Evolutionary conservation across 1,284 basidiomycete species (phyloP).

Genomic region (Ustilago tritici): DNA sequence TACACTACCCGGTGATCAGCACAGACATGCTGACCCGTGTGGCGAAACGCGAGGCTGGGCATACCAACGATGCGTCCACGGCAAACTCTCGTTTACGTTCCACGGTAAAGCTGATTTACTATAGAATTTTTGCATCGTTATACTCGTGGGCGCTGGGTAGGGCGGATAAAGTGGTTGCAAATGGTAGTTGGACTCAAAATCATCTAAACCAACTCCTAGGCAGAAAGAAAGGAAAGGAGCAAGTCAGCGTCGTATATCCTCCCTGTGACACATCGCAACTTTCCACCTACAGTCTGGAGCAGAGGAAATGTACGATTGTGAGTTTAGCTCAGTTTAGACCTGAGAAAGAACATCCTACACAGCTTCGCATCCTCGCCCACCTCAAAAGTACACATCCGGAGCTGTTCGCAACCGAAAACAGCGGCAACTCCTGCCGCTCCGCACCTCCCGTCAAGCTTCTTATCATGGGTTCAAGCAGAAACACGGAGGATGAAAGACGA

Average conservation of each 20-base stretch:
- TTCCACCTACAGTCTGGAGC: slow-evolving; percentile 75
- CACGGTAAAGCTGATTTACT: slow-evolving; percentile 85
- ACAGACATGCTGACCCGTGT: slow-evolving; percentile 92
- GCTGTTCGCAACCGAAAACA: slow-evolving; percentile 21
- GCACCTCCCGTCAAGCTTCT: slow-evolving; percentile 68
- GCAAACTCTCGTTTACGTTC: slow-evolving; percentile 77
- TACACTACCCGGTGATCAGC: slow-evolving; percentile 95
- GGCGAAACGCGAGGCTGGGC: slow-evolving; percentile 73
- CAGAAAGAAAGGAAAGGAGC: not conserved
- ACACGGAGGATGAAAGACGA: slow-evolving; percentile 79
- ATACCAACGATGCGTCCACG: slow-evolving; percentile 76
- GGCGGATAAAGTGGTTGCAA: slow-evolving; percentile 83
- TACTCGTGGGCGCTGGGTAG: slow-evolving; percentile 82
- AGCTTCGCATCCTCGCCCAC: slow-evolving; percentile 74
- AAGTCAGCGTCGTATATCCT: slow-evolving; percentile 79
- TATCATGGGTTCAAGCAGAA: slow-evolving; percentile 81
- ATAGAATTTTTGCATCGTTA: slow-evolving; percentile 84
- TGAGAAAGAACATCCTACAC: slow-evolving; percentile 91
- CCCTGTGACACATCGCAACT: slow-evolving; percentile 89
- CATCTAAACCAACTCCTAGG: slow-evolving; percentile 76
- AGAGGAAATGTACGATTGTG: slow-evolving; percentile 44
- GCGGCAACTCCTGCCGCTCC: not conserved
- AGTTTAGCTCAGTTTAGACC: slow-evolving; percentile 81
- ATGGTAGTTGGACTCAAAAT: slow-evolving; percentile 92
- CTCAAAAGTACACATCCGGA: slow-evolving; percentile 73